Evolutionary conservation across 2,329 filamentous ascomycete genomes (phyloP), one percentile per base, ranked within the genome.

Genomic region (Fusarium caatingaense): DNA sequence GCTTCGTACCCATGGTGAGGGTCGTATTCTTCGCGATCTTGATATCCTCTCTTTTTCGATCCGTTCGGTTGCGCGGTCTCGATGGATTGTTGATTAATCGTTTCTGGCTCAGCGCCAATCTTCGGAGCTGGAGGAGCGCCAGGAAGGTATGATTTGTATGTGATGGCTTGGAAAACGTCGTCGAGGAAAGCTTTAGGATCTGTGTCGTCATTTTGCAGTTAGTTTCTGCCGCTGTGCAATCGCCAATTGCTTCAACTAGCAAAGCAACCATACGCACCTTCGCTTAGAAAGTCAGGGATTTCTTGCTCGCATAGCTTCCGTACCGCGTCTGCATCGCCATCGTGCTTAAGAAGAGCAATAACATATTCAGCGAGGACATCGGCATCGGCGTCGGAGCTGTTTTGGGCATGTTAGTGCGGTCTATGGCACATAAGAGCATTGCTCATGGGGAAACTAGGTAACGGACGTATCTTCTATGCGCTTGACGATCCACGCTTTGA

Each of bases 361-460:
- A 95, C 91, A 77, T 94, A 96, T 74, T 96, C 93, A 48, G 92
- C 92, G 5, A 96, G 88, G 8, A 95, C 92, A 75, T 94, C 92
- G 32, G 90, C 88, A 77, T 96, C 93, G 53, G 92, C 92, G 75
- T 94, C 92, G 28, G 91, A 93, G 56, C 92, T 93, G 68, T 48
- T 72, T 55, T 21, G 27, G 21, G 15, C n/a, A 27, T 45, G 63
- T 75, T 45, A 71, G 64, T 54, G 20, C 34, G 51, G 30, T 28
- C 42, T 40, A 42, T 45, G 42, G 32, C 34, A 44, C 50, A n/a
- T 37, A 37, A 11, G 64, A 42, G 30, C 50, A 27, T 32, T 27
- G 40, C 50, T 63, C 32, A 40, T 28, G 66, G 57, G 44, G 47
- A 66, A 68, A 40, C 57, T 56, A 42, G 55, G 44, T 46, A 61